Evolutionary conservation across 345 rosid genomes (phyloP).

Genomic region (Diplotaxis tenuifolia): DNA sequence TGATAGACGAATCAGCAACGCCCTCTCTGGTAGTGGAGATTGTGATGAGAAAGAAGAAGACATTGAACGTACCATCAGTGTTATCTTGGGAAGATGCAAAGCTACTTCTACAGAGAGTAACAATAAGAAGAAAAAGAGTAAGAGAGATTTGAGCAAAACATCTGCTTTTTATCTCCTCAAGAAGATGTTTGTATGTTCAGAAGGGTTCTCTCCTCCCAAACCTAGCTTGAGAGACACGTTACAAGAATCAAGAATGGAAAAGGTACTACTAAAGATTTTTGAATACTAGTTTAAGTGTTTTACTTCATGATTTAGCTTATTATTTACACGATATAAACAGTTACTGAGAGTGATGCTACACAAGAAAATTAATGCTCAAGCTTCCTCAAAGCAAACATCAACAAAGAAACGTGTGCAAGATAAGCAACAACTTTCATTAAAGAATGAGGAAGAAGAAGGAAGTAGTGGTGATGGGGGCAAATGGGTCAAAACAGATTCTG

Average conservation of each 20-base stretch:
- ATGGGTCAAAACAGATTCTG: slow-evolving; percentile 49
- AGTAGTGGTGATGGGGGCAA: slow-evolving; percentile 54
- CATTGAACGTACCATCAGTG: slow-evolving; percentile 81
- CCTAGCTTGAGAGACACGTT: slow-evolving; percentile 73
- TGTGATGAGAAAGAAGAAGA: slow-evolving; percentile 58
- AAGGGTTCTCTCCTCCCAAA: slow-evolving; percentile 54
- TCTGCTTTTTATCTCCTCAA: slow-evolving; percentile 72
- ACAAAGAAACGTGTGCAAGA: slow-evolving; percentile 51
- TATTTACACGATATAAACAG: slow-evolving; percentile 33
- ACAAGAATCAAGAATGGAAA: slow-evolving; percentile 92
- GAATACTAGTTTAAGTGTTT: not conserved
- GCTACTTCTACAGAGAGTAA: slow-evolving; percentile 67
- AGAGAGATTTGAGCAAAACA: slow-evolving; percentile 54
- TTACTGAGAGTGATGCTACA: slow-evolving; percentile 74
- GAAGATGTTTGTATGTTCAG: slow-evolving; percentile 71
- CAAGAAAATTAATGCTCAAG: slow-evolving; percentile 64
- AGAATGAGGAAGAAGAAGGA: slow-evolving; percentile 41
- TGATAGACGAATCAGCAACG: slow-evolving; percentile 61
- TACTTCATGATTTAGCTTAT: not conserved
- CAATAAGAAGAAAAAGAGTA: slow-evolving; percentile 33
- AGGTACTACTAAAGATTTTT: slow-evolving; percentile 45
- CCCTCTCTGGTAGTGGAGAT: slow-evolving; percentile 23
- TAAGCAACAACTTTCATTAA: slow-evolving; percentile 27
- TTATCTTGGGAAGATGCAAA: slow-evolving; percentile 80
- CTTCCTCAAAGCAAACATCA: slow-evolving; percentile 37